Evolutionary conservation across 805 yeast species (phyloP).

Genomic region (Wickerhamiella bombiphila): DNA sequence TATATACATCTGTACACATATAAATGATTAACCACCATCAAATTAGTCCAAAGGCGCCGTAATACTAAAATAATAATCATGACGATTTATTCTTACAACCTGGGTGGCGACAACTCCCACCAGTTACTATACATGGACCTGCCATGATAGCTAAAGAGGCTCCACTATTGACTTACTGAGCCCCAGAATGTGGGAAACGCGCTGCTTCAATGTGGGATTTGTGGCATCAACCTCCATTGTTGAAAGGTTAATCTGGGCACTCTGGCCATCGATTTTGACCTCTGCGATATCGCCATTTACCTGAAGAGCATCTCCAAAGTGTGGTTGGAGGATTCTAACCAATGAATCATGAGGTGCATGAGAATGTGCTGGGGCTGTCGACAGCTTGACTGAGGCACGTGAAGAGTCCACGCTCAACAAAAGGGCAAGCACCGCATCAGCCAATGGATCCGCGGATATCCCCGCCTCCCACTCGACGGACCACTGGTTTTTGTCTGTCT

Average conservation of each 20-base stretch:
- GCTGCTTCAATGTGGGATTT: slow-evolving; percentile 60
- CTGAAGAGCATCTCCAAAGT: slow-evolving; percentile 66
- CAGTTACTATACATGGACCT: no score
- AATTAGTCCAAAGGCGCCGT: no score
- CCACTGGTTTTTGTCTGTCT: slow-evolving; percentile 33
- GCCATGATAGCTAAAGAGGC: no score
- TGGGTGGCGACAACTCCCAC: no score
- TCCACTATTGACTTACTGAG: slow-evolving; percentile 73
- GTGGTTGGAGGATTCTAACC: slow-evolving; percentile 53
- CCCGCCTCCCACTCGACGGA: slow-evolving; percentile 86
- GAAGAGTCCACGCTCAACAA: slow-evolving; percentile 83
- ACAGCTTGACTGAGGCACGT: slow-evolving; percentile 83
- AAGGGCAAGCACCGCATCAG: slow-evolving; percentile 86
- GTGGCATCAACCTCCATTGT: slow-evolving; percentile 56
- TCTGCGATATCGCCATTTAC: slow-evolving; percentile 30
- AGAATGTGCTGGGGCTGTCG: slow-evolving; percentile 33
- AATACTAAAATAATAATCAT: no score
- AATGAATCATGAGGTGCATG: slow-evolving; percentile 33
- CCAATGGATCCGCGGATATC: slow-evolving; percentile 77
- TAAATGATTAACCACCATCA: no score
- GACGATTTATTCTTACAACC: no score
- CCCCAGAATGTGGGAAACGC: slow-evolving; percentile 66
- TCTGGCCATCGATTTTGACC: slow-evolving; percentile 59
- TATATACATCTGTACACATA: no score
- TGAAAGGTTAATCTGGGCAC: slow-evolving; percentile 52